These are phyloP conservation scores for Pachysandra terminalis DNA, from an alignment of 164 flowering plant species.

Conservation along the genomic window DNA sequence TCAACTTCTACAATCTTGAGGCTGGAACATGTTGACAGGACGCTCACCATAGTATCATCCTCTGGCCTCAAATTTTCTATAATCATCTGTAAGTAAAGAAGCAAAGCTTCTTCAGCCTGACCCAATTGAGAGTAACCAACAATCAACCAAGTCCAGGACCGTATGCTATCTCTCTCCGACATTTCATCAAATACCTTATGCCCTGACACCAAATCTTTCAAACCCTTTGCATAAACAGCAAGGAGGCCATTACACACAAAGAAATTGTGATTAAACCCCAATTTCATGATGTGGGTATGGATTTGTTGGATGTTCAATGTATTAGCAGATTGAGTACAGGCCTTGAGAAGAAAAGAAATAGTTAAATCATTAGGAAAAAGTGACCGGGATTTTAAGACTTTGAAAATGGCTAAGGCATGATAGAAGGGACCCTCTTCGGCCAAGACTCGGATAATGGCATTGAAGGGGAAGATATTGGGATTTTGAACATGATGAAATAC, in stretches of 20 bases:
- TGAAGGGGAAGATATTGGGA: conserved; percentile 63
- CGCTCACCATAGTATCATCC: conserved; percentile 62
- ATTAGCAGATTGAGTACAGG: conserved; percentile 25
- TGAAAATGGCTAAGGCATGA: conserved; percentile 32
- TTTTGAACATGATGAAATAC: conserved; percentile 33
- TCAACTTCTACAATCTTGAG: conserved; percentile 31
- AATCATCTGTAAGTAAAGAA: conserved; percentile 43
- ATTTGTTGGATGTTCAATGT: conserved; percentile 22
- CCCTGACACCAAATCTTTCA: conserved; percentile 34
- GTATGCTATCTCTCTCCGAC: conserved; percentile 32
- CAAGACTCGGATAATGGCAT: conserved; percentile 49
- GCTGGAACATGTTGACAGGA: conserved; percentile 62
- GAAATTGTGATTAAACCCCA: conserved; percentile 35
- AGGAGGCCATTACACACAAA: conserved; percentile 51
- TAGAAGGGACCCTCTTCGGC: conserved; percentile 31
- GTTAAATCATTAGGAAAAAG: conserved; percentile 57
- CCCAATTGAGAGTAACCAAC: conserved; percentile 48
- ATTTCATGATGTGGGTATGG: conserved; percentile 45
- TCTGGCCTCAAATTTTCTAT: conserved; percentile 39
- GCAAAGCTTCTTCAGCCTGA: conserved; percentile 36
- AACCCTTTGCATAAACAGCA: conserved; percentile 39
- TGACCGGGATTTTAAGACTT: conserved; percentile 22
- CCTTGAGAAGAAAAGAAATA: conserved; percentile 59
- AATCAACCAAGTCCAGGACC: conserved; percentile 59
- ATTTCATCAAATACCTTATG: conserved; percentile 61